Conservation (phyloP, 2,329 filamentous ascomycete species). For the Sclerotinia borealis region DNA sequence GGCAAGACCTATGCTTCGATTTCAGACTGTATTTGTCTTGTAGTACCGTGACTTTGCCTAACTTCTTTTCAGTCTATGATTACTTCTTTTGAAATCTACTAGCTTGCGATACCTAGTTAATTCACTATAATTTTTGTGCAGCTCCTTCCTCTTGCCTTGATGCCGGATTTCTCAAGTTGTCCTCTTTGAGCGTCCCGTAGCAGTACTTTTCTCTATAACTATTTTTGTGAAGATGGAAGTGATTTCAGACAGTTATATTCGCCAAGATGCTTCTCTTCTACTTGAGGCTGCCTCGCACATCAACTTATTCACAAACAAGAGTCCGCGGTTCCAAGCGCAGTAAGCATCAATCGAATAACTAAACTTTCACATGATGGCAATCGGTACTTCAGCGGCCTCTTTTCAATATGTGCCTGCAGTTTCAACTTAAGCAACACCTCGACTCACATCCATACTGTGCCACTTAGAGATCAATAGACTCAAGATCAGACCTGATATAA, state of each 20-base stretch:
- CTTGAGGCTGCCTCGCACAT: too few species aligned
- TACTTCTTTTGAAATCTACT: too few species aligned
- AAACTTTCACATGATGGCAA: too few species aligned
- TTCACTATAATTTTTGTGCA: background rate
- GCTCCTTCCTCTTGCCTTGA: background rate
- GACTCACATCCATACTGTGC: too few species aligned
- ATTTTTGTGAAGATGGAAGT: background rate
- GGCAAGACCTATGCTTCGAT: background rate
- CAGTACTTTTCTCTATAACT: background rate
- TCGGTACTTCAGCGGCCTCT: too few species aligned
- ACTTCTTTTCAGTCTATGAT: background rate
- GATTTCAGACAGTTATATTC: background rate
- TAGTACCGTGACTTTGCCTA: background rate
- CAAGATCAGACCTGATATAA: too few species aligned
- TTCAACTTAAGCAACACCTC: too few species aligned
- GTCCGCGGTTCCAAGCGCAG: too few species aligned
- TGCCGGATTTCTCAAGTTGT: background rate
- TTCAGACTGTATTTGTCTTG: background rate
- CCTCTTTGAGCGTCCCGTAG: background rate
- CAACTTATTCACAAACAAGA: too few species aligned
- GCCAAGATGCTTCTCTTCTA: background rate
- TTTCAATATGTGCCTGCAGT: too few species aligned
- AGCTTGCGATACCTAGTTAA: background rate
- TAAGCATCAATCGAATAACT: too few species aligned
- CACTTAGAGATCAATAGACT: too few species aligned